Evolutionary conservation across 202 grass and related monocot species (phyloP), one percentile per base, ranked within the genome.

Genomic region (Carex arenaria): DNA sequence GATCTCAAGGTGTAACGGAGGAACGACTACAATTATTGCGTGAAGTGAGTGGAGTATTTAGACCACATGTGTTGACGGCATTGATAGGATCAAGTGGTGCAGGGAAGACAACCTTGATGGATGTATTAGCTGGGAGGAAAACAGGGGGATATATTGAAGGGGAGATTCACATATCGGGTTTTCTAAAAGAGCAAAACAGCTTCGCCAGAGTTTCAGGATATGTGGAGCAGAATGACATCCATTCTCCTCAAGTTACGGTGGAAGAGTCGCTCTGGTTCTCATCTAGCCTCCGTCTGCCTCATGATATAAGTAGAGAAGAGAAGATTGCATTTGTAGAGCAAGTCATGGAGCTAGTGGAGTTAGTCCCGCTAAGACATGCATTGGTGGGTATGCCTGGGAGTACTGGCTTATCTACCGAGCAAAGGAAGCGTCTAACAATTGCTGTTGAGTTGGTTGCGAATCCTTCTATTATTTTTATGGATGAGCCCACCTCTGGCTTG

Each of bases 401-500:
- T 83, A 93, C 71, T 47, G 93, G 93, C 49, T 74, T 95, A 72
- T 93, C 90, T 60, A 95, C 90, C 3, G 93, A 95, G 83, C 93
- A 95, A 87, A 93, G 90, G 78, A 95, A 95, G 66, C 90, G 93
- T 36, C 90, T 95, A 40, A 95, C 93, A 4, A 89, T 95, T 84
- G 93, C 93, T 61, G 93, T 95, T 79, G 93, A 95, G 63, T 84
- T 96, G 45, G 93, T 96, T 81, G 87, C 93, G 75, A 95, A 95
- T 87, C 93, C 93, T 79, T 95, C 93, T 65, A 95, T 95, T 47
- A 92, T 94, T 72, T 94, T 94, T 72, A 89, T 94, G 93, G 93
- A 94, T 82, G 90, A 94, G 74, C 93, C 93, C 32, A 92, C 93
- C 17, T 95, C 93, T 17, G 88, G 93, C 43, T 87, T 95, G 80